Evolutionary conservation across 352 stramenopile genomes (phyloP).

Genomic region (Globisporangium carolinianum): DNA sequence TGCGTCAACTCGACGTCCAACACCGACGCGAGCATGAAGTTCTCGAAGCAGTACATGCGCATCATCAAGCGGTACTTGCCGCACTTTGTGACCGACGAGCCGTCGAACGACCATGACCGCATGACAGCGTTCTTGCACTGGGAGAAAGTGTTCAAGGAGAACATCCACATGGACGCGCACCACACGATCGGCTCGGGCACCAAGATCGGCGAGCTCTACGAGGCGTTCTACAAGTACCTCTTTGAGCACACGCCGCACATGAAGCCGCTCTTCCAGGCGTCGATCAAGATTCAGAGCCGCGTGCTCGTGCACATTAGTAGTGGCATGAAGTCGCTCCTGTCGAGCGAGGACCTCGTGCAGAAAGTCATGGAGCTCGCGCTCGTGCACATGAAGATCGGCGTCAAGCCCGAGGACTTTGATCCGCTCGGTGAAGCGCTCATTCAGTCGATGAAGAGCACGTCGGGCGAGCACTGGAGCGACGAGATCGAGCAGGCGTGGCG

Average conservation of each 20-base stretch:
- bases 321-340: slow-evolving; percentile 54
- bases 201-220: slow-evolving; percentile 46
- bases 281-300: slow-evolving; percentile 47
- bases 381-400: slow-evolving; percentile 59
- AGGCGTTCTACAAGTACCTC: slow-evolving; percentile 61
- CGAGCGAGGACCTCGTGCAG: slow-evolving; percentile 43
- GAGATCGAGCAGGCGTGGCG: slow-evolving; percentile 43
- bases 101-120: slow-evolving; percentile 40
- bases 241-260: slow-evolving; percentile 54
- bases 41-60: slow-evolving; percentile 57
- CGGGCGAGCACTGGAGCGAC: slow-evolving; percentile 36
- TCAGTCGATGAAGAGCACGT: slow-evolving; percentile 51
- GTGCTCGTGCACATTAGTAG: slow-evolving; percentile 61
- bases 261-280: slow-evolving; percentile 55
- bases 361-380: slow-evolving; percentile 53
- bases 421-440: slow-evolving; percentile 49
- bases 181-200: slow-evolving; percentile 33
- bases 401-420: slow-evolving; percentile 62
- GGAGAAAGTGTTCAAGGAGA: slow-evolving; percentile 61
- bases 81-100: slow-evolving; percentile 46
- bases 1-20: slow-evolving; percentile 18
- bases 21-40: slow-evolving; percentile 21
- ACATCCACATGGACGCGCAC: slow-evolving; percentile 50
- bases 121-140: slow-evolving; percentile 52
- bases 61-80: slow-evolving; percentile 58